Evolutionary conservation across 208 protist genomes (phyloP).

Genomic region (Phytomonas francai): DNA sequence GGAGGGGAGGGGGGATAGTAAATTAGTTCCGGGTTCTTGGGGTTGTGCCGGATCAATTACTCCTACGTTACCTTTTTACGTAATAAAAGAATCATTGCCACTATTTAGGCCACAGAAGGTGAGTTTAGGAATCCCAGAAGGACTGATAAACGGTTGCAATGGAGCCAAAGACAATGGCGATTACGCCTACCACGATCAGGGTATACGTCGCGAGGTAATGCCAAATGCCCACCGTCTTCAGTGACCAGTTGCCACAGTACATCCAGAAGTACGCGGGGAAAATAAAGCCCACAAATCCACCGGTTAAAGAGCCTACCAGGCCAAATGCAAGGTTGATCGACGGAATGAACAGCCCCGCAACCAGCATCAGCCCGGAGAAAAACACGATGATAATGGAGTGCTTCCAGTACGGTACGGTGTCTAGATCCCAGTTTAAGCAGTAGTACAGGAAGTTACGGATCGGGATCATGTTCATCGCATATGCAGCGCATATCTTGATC

Average conservation of each 20-base stretch:
- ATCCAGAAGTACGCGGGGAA: conserved; percentile 67
- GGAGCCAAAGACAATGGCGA: conserved; percentile 65
- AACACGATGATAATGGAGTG: conserved; percentile 31
- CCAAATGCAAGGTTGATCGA: conserved; percentile 65
- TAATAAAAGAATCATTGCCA: no score
- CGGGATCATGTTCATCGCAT: conserved; percentile 57
- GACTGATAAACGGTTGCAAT: conserved; percentile 34
- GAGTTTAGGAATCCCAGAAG: conserved; percentile 11
- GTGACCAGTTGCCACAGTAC: conserved; percentile 57
- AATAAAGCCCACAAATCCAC: conserved; percentile 68
- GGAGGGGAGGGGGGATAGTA: no score
- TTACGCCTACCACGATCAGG: conserved; percentile 42
- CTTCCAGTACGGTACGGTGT: conserved; percentile 61
- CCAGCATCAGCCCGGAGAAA: conserved; percentile 24
- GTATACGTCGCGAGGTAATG: conserved; percentile 34
- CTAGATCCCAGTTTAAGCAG: conserved; percentile 39
- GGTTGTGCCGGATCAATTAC: no score
- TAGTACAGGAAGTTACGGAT: conserved; percentile 55
- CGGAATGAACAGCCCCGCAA: conserved; percentile 63
- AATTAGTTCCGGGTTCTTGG: no score
- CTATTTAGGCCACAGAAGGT: no score
- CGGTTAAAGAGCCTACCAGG: conserved; percentile 60
- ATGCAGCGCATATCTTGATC: conserved; percentile 54
- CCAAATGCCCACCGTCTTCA: conserved; percentile 34
- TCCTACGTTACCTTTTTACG: no score